Evolutionary conservation across 805 yeast genomes (phyloP).

Genomic region (Myxozyma udenii): DNA sequence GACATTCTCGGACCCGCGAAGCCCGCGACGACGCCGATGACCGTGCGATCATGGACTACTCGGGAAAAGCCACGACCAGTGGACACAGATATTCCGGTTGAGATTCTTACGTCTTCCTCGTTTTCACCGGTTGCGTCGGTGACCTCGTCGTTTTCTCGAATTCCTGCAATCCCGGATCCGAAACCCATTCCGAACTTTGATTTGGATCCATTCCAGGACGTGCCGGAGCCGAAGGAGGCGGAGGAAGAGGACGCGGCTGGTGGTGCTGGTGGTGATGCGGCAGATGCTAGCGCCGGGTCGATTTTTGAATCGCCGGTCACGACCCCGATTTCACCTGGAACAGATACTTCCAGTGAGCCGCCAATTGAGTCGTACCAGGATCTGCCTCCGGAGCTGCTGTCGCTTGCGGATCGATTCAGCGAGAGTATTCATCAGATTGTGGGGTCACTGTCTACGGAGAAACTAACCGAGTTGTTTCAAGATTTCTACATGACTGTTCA

Average conservation of each 20-base stretch:
- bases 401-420: conserved; percentile 27
- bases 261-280: too few species aligned
- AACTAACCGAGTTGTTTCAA: conserved; percentile 42
- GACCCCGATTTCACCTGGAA: neutral
- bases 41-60: conserved; percentile 9
- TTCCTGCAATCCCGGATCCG: conserved; percentile 17
- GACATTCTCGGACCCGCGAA: conserved; percentile 1
- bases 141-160: conserved; percentile 20
- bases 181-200: neutral
- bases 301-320: neutral
- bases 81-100: conserved; percentile 18
- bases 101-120: conserved; percentile 11
- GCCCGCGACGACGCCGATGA: conserved; percentile 2
- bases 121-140: conserved; percentile 6
- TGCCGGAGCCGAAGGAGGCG: neutral
- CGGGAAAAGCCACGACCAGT: conserved; percentile 3
- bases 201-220: neutral
- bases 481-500: conserved; percentile 40
- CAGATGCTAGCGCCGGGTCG: too few species aligned
- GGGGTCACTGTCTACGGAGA: conserved; percentile 40
- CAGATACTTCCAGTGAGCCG: neutral
- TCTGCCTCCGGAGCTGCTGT: conserved; percentile 22
- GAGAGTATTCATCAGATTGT: conserved; percentile 40
- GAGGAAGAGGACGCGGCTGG: too few species aligned
- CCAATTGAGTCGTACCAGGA: conserved; percentile 9